A percentile compares a stretch with the other conserved stretches of the same genome.
Evolutionary conservation across 1,284 basidiomycete genomes (phyloP).

Genomic region (Amylostereum areolatum): DNA sequence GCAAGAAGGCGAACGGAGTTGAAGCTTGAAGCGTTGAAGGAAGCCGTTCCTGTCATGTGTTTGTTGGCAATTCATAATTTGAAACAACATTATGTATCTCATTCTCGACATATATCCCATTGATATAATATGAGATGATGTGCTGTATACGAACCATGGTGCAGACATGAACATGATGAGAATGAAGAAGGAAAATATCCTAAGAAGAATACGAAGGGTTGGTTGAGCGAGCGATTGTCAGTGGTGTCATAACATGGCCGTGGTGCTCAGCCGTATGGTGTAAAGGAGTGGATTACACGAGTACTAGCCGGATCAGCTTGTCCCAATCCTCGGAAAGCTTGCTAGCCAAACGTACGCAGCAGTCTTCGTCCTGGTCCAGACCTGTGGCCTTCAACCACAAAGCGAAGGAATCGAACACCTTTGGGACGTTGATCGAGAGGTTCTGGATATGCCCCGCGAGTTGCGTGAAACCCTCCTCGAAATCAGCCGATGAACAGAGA

Average conservation of each 20-base stretch:
- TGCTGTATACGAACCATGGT: too few species aligned
- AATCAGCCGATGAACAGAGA: constrained; percentile 45
- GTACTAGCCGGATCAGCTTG: constrained; percentile 53
- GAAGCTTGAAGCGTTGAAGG: not conserved
- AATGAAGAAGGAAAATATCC: too few species aligned
- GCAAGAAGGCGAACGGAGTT: not conserved
- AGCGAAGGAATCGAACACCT: constrained; percentile 75
- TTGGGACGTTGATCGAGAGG: constrained; percentile 83
- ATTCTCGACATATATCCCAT: too few species aligned
- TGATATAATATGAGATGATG: too few species aligned
- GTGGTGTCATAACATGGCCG: too few species aligned
- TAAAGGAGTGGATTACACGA: too few species aligned
- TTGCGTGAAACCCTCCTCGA: constrained; percentile 62
- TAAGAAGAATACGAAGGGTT: too few species aligned
- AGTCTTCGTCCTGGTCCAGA: constrained; percentile 49
- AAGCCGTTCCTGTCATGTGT: not conserved
- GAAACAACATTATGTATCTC: too few species aligned
- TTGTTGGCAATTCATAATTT: too few species aligned
- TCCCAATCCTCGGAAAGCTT: constrained; percentile 57
- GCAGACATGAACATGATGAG: too few species aligned
- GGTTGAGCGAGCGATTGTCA: too few species aligned
- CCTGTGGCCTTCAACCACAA: constrained; percentile 65
- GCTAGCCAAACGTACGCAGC: constrained; percentile 44
- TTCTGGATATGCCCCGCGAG: constrained; percentile 80
- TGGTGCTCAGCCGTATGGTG: too few species aligned